phyloP scores from a whole-genome alignment of 2,329 filamentous ascomycete genomes.

The Pseudogymnoascus sp. region DNA sequence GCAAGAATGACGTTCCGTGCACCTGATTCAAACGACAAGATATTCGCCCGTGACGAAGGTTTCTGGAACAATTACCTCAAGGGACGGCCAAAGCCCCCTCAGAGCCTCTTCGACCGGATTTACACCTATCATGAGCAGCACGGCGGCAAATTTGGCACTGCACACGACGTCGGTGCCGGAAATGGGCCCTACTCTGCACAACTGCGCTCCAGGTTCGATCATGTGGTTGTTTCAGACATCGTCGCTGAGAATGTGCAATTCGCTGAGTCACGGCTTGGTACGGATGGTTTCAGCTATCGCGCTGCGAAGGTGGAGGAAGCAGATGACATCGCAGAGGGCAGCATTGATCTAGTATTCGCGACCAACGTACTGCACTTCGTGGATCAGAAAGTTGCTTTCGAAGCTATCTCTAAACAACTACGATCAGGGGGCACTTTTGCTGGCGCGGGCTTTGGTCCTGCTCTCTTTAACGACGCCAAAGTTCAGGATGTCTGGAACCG shows the following conservation, averaged over 20 bases:
- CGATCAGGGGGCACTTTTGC: constrained; percentile 17
- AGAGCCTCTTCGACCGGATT: constrained; percentile 19
- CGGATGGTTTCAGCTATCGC: constrained; percentile 12
- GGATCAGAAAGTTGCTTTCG: constrained; percentile 15
- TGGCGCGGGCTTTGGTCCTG: constrained; percentile 12
- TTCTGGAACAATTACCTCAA: constrained; percentile 24
- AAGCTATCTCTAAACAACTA: constrained; percentile 14
- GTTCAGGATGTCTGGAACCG: constrained; percentile 10
- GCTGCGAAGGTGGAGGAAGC: constrained; percentile 16
- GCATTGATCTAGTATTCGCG: constrained; percentile 15
- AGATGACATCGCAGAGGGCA: constrained; percentile 13
- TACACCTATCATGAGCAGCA: constrained; percentile 20
- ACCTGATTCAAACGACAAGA: background rate
- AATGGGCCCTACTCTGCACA: constrained; percentile 16
- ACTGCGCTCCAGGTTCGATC: constrained; percentile 16
- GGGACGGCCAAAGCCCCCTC: constrained; percentile 17
- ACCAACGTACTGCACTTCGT: constrained; percentile 16
- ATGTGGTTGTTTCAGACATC: constrained; percentile 23
- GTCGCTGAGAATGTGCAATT: constrained; percentile 16
- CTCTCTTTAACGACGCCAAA: constrained; percentile 4
- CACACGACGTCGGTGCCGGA: constrained; percentile 22
- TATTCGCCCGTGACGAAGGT: constrained; percentile 14
- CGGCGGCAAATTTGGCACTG: constrained; percentile 10
- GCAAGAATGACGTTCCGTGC: background rate
- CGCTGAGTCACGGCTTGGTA: constrained; percentile 14